Percentiles rank a stretch among this genome's conserved stretches.
These are phyloP conservation scores for Cutaneotrichosporon sp. DNA, from an alignment of 1,284 basidiomycete genomes.

Conservation along the genomic window DNA sequence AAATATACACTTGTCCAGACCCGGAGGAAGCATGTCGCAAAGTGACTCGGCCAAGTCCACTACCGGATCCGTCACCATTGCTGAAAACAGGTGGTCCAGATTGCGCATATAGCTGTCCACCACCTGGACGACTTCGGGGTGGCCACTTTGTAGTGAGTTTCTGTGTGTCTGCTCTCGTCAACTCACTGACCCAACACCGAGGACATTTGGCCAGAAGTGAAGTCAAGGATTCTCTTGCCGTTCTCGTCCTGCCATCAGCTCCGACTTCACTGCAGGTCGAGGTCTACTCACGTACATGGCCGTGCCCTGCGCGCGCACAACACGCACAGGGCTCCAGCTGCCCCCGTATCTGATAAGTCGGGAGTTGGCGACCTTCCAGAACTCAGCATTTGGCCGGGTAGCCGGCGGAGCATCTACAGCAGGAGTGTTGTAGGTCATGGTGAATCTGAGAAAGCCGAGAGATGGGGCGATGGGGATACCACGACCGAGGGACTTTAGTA, in stretches of 20 bases:
- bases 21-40: conserved; percentile 21
- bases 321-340: conserved; percentile 13
- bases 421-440: not conserved
- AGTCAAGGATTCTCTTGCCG: conserved; percentile 36
- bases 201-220: conserved; percentile 36
- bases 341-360: conserved; percentile 26
- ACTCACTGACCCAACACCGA: conserved; percentile 29
- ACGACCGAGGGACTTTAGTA: too few relatives aligned
- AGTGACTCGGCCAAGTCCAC: conserved; percentile 26
- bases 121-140: conserved; percentile 33
- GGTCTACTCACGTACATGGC: conserved; percentile 9
- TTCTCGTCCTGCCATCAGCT: conserved; percentile 22
- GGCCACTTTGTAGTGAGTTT: conserved; percentile 9
- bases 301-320: conserved; percentile 22
- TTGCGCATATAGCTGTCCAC: conserved; percentile 23
- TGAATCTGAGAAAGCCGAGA: not conserved
- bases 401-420: not conserved
- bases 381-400: conserved; percentile 12
- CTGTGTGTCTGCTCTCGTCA: not conserved
- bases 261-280: not conserved
- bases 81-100: conserved; percentile 39
- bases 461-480: too few relatives aligned
- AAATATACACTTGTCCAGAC: conserved; percentile 30
- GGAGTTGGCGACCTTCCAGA: conserved; percentile 22
- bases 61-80: conserved; percentile 33